A percentile compares a stretch with the other conserved stretches of the same genome.
Conservation (phyloP, 768 basidiomycete species). For the Tremella fuciformis region DNA sequence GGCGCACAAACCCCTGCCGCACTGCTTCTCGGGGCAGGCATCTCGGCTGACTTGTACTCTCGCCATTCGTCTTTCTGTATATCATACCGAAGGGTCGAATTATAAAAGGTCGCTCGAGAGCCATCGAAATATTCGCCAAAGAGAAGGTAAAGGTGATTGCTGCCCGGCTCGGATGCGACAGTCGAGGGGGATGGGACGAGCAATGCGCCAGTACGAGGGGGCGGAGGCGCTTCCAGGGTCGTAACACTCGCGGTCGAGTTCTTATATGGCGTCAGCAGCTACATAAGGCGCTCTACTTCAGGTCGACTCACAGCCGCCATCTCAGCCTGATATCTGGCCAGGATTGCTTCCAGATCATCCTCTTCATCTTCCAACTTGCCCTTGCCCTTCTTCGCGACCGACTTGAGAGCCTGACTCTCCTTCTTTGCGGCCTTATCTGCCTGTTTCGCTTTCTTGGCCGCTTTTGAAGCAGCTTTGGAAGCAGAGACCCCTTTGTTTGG, state of each 20-base stretch:
- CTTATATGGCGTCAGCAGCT: conserved; percentile 55
- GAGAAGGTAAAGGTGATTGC: conserved; percentile 45
- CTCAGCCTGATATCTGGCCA: conserved; percentile 59
- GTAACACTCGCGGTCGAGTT: conserved; percentile 70
- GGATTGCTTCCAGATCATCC: conserved; percentile 66
- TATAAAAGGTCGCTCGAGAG: conserved; percentile 62
- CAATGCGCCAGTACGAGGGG: conserved; percentile 76
- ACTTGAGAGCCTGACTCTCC: conserved; percentile 13
- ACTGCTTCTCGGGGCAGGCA: conserved; percentile 74
- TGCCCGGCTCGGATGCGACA: conserved; percentile 6
- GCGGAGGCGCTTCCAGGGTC: conserved; percentile 71
- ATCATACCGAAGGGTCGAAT: neutral
- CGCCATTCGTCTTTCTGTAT: conserved; percentile 75
- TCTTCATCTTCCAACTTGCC: conserved; percentile 26
- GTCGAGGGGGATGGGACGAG: conserved; percentile 61
- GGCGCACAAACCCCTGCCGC: conserved; percentile 78
- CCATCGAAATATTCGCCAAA: conserved; percentile 89
- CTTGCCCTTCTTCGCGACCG: conserved; percentile 17
- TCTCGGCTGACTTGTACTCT: conserved; percentile 74
- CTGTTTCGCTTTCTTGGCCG: conserved; percentile 26
- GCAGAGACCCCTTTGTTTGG: conserved; percentile 10
- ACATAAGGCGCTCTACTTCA: neutral
- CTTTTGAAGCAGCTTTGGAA: conserved; percentile 17
- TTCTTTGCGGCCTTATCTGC: conserved; percentile 22
- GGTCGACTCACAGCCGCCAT: conserved; percentile 2